Evolutionary conservation across 2,329 filamentous ascomycete species (phyloP).

Genomic region (Colletotrichum spinosum): DNA sequence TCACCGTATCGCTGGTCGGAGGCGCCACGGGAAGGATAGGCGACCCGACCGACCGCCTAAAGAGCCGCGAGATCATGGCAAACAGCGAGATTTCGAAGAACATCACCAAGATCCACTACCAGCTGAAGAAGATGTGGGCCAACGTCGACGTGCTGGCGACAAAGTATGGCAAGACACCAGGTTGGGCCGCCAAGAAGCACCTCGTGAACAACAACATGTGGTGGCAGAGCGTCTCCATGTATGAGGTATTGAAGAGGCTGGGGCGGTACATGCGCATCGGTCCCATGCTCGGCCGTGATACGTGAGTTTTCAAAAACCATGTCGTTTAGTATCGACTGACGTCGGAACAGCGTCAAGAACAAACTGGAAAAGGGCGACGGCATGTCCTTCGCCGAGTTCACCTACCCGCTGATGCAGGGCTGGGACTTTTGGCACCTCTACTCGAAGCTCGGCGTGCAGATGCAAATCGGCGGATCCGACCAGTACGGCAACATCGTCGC

Average conservation of each 20-base stretch:
- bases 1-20: conserved; percentile 75
- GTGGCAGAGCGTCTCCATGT: conserved; percentile 78
- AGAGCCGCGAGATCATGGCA: conserved; percentile 66
- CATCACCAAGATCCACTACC: conserved; percentile 74
- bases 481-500: conserved; percentile 97
- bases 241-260: conserved; percentile 80
- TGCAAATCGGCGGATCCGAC: conserved; percentile 95
- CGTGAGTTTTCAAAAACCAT: conserved; percentile 64
- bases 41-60: conserved; percentile 79
- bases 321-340: background rate
- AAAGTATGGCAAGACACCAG: conserved; percentile 72
- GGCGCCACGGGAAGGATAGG: conserved; percentile 83
- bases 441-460: conserved; percentile 71
- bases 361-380: conserved; percentile 88
- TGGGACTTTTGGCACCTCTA: conserved; percentile 98
- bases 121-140: conserved; percentile 77
- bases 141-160: conserved; percentile 76
- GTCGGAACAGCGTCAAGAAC: conserved; percentile 71
- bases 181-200: conserved; percentile 74
- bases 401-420: conserved; percentile 91
- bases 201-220: conserved; percentile 87
- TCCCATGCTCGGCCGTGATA: conserved; percentile 88
- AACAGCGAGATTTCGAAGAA: conserved; percentile 70
- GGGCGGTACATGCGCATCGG: conserved; percentile 82
- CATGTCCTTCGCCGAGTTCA: conserved; percentile 94